phyloP scores from a whole-genome alignment of 257 asterid genomes.

The Gentiana dahurica region DNA sequence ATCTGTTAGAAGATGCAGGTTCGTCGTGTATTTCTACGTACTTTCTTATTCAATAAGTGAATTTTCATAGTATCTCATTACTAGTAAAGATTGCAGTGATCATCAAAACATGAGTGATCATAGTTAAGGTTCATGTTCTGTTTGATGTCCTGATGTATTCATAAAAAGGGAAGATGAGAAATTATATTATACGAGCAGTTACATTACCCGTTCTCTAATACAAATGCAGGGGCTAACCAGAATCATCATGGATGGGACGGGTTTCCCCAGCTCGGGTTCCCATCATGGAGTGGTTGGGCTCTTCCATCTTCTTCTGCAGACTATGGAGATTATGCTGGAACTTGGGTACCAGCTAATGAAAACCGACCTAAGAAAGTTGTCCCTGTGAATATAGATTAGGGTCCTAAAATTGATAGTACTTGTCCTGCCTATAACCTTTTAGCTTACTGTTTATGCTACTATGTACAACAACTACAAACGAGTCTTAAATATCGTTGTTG shows the following conservation, averaged over 20 bases:
- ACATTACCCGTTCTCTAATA: not conserved
- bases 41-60: too few relatives aligned
- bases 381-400: constrained; percentile 37
- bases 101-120: too few relatives aligned
- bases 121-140: not conserved
- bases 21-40: not conserved
- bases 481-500: too few relatives aligned
- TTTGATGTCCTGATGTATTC: not conserved
- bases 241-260: not conserved
- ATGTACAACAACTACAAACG: too few relatives aligned
- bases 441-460: too few relatives aligned
- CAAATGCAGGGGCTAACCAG: constrained; percentile 28
- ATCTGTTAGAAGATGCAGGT: constrained; percentile 51
- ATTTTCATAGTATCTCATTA: not conserved
- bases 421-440: too few relatives aligned
- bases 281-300: constrained; percentile 42
- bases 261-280: constrained; percentile 20
- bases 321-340: constrained; percentile 20
- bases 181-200: not conserved
- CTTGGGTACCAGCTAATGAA: constrained; percentile 14
- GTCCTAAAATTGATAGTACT: too few relatives aligned
- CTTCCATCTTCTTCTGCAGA: constrained; percentile 29
- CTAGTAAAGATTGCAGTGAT: not conserved
- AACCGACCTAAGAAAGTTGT: constrained; percentile 31
- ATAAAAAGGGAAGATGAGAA: too few relatives aligned